Conservation (phyloP, 73 alveolate species). For the Breviolum minutum region DNA sequence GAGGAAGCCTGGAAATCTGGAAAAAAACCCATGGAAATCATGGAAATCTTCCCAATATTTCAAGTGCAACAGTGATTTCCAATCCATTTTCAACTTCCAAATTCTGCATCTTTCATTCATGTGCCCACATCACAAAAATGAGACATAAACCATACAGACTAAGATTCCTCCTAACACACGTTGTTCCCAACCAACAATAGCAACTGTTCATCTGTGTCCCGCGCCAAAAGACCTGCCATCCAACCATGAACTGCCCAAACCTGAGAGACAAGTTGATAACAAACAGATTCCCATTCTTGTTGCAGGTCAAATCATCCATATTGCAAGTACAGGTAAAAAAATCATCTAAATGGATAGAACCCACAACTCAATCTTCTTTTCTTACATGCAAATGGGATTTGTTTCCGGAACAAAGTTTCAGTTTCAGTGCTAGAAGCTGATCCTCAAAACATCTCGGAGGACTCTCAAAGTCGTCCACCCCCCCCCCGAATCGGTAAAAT, state of each 20-base stretch:
- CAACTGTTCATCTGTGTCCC: neutral
- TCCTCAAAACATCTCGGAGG: too few relatives aligned
- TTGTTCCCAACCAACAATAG: neutral
- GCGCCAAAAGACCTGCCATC: constrained; percentile 75
- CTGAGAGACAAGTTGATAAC: neutral
- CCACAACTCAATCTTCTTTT: too few relatives aligned
- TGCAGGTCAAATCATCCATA: too few relatives aligned
- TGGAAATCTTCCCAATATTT: neutral
- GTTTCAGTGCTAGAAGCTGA: too few relatives aligned
- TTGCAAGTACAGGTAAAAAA: too few relatives aligned
- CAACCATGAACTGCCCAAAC: constrained; percentile 92
- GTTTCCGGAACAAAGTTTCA: too few relatives aligned
- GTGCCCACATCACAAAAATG: neutral
- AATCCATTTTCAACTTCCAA: neutral
- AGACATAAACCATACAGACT: neutral
- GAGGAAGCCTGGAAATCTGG: neutral
- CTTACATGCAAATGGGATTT: too few relatives aligned
- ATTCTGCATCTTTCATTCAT: neutral
- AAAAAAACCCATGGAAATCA: neutral
- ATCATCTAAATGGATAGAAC: too few relatives aligned
- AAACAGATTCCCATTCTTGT: too few relatives aligned
- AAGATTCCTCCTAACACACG: too few relatives aligned
- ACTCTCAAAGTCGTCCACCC: too few relatives aligned
- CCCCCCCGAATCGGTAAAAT: too few relatives aligned
- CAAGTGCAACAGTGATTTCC: neutral